These are phyloP conservation scores for Solanum etuberosum DNA, from an alignment of 257 asterid species.

Conservation along the genomic window DNA sequence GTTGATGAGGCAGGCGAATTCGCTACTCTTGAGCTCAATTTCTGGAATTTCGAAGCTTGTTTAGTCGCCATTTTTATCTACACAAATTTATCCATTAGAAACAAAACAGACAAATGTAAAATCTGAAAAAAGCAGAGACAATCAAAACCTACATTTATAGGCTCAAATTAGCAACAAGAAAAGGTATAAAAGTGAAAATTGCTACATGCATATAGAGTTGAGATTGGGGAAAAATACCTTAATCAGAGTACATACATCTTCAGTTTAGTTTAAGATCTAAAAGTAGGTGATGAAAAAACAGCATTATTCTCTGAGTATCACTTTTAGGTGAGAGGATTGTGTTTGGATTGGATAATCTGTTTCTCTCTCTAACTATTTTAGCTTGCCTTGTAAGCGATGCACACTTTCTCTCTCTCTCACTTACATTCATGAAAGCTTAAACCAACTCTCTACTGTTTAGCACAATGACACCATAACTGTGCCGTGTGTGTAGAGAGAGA, in stretches of 20 bases:
- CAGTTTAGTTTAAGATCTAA: neutral
- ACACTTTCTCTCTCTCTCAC: neutral
- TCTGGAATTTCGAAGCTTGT: constrained; percentile 43
- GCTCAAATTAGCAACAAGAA: neutral
- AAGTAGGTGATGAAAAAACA: neutral
- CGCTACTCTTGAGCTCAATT: constrained; percentile 27
- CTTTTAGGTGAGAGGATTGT: neutral
- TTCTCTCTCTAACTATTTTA: constrained; percentile 5
- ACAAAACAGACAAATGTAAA: neutral
- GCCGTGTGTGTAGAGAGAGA: neutral
- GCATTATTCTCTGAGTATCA: neutral
- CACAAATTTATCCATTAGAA: neutral
- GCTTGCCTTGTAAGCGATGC: constrained; percentile 73
- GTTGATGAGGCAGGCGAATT: constrained; percentile 78
- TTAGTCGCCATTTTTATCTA: constrained; percentile 47
- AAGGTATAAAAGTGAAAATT: neutral
- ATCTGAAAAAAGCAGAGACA: neutral
- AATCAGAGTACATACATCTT: neutral
- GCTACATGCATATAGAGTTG: neutral
- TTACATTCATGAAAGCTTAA: neutral
- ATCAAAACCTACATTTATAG: neutral
- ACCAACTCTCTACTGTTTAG: neutral
- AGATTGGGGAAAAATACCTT: neutral
- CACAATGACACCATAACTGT: neutral
- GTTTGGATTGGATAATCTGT: neutral